These are phyloP conservation scores for Phytophthora gonapodyides DNA, from an alignment of 352 stramenopile genomes.

Conservation along the genomic window DNA sequence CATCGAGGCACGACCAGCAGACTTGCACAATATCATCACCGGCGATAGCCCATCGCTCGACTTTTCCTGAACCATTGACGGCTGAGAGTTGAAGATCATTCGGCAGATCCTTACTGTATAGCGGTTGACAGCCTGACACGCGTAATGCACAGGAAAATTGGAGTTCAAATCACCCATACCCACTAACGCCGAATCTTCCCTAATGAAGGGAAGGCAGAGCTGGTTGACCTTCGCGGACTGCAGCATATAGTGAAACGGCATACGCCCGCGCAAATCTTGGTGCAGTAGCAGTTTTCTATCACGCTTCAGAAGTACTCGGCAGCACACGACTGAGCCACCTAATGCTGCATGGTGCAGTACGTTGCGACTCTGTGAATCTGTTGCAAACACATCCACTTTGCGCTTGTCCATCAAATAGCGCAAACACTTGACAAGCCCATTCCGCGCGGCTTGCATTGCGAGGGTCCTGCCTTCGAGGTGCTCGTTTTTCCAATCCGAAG, in stretches of 20 bases:
- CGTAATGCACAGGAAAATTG: conserved; percentile 67
- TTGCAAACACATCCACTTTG: conserved; percentile 55
- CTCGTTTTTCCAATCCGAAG: conserved; percentile 41
- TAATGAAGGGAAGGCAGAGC: conserved; percentile 49
- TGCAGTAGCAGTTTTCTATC: conserved; percentile 51
- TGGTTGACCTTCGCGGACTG: conserved; percentile 48
- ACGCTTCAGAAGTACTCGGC: conserved; percentile 44
- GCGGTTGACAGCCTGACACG: conserved; percentile 53
- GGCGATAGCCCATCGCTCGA: conserved; percentile 44
- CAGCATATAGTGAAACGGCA: conserved; percentile 66
- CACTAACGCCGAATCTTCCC: conserved; percentile 36
- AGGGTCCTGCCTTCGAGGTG: conserved; percentile 43
- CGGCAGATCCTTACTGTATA: conserved; percentile 51
- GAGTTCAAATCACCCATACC: conserved; percentile 50
- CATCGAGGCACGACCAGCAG: conserved; percentile 12
- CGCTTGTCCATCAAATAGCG: conserved; percentile 47
- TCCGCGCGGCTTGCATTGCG: conserved; percentile 55
- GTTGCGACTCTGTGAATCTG: conserved; percentile 54
- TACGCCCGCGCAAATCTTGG: conserved; percentile 55
- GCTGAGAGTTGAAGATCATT: conserved; percentile 48
- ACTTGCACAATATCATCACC: conserved; percentile 57
- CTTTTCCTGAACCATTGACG: conserved; percentile 43
- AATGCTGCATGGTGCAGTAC: conserved; percentile 57
- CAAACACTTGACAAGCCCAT: conserved; percentile 46
- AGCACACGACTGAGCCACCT: conserved; percentile 42